Evolutionary conservation across 805 yeast genomes (phyloP), one percentile per base, ranked within the genome.

Genomic region (Wickerhamomyces strasburgensis): DNA sequence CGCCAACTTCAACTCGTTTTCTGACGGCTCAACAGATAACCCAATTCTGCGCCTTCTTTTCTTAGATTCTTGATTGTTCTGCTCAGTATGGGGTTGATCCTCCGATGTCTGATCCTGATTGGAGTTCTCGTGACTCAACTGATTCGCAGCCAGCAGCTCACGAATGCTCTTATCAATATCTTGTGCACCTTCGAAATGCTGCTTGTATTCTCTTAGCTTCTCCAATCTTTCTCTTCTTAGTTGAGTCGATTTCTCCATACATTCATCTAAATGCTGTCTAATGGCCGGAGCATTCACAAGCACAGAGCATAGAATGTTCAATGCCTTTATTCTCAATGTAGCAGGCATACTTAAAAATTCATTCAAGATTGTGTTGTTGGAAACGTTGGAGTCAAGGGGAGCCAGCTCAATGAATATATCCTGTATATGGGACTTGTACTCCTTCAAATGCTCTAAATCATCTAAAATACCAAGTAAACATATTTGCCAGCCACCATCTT

Each of bases 401-500:
- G 88, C 83, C 34, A 82, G 57, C 2, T 57, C 51, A 26, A 67
- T 68, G 37, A 73, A 73, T 2, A 81, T 71, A 23, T 70, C 65
- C 5, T 59, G 62, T 33, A 82, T 76, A 15, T 68, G 67, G 1
- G 64, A 61, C 18, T 64, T 54, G 61, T 74, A 82, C 11, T 70
- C 71, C 1, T 78, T 75, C 27, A 78, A 67, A 45, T 78, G 69
- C 31, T 77, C 76, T 13, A 77, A 75, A 33, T 69, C 65, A 15
- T 78, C 75, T 29, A 89, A 67, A 3, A 88, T 66, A 23, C 96
- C 96, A 33, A 88, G 57, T 29, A 89, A 58, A 29, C 83, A 73
- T 28, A 82, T 70, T 49, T 86, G 81, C 96, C 97, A 90, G 37
- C 77, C 78, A 4, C 96, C 95, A 50, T 86, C 88, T 49, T 72